These are phyloP conservation scores for Gossypium anomalum DNA, from an alignment of 345 rosid species.

Conservation along the genomic window DNA sequence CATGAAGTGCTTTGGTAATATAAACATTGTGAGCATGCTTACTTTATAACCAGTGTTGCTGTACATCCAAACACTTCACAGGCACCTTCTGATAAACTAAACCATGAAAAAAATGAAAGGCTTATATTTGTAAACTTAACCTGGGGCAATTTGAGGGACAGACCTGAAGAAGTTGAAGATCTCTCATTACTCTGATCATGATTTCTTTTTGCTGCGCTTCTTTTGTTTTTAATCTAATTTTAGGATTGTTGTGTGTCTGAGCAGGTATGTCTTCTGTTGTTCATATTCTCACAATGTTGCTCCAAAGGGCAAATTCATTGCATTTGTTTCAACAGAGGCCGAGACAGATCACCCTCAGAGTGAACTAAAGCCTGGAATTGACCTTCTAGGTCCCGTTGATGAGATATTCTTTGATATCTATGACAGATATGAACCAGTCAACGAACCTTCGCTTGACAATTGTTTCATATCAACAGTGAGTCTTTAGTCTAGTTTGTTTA, in stretches of 20 bases:
- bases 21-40: too few species aligned
- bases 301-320: slow-evolving; percentile 91
- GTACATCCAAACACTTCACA: too few species aligned
- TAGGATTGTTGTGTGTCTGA: background rate
- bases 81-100: too few species aligned
- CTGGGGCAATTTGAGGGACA: background rate
- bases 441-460: slow-evolving; percentile 71
- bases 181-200: background rate
- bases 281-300: slow-evolving; percentile 94
- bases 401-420: slow-evolving; percentile 83
- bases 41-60: too few species aligned
- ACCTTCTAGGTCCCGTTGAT: slow-evolving; percentile 79
- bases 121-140: background rate
- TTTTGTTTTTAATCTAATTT: background rate
- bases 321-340: slow-evolving; percentile 92
- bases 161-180: background rate
- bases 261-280: slow-evolving; percentile 75
- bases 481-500: background rate
- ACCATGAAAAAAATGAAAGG: background rate
- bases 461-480: slow-evolving; percentile 90
- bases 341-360: slow-evolving; percentile 77
- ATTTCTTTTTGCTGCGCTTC: slow-evolving; percentile 1
- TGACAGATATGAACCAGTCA: slow-evolving; percentile 74
- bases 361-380: slow-evolving; percentile 83
- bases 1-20: too few species aligned